A percentile compares a stretch with the other conserved stretches of the same genome.
Conservation (phyloP, 2,329 filamentous ascomycete genomes). For the Thermomyces lanuginosus region DNA sequence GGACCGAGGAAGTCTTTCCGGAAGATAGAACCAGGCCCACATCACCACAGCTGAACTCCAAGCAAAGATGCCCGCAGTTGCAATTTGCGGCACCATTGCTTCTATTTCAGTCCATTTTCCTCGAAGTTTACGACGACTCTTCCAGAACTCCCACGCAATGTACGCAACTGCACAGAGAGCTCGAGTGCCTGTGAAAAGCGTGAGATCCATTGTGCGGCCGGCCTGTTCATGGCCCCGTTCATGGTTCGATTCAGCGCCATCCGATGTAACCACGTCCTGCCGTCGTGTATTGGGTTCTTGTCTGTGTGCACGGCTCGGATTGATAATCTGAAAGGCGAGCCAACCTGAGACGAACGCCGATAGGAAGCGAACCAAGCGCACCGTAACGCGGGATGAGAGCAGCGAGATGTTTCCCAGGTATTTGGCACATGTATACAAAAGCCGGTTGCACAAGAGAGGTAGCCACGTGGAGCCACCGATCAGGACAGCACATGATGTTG, state of each 20-base stretch:
- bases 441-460: constrained; percentile 15
- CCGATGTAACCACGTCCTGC: constrained; percentile 3
- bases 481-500: constrained; percentile 36
- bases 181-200: constrained; percentile 57
- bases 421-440: constrained; percentile 12
- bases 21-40: constrained; percentile 77
- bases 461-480: constrained; percentile 37
- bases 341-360: constrained; percentile 34
- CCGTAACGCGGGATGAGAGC: constrained; percentile 8
- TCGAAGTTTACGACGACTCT: constrained; percentile 14
- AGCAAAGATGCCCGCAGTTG: constrained; percentile 58
- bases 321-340: constrained; percentile 33
- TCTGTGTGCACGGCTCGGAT: constrained; percentile 17
- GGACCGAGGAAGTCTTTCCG: constrained; percentile 50
- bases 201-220: constrained; percentile 65
- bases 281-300: constrained; percentile 4
- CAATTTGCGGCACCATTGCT: constrained; percentile 24
- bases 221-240: constrained; percentile 32
- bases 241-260: constrained; percentile 6
- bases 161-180: constrained; percentile 57
- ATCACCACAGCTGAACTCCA: constrained; percentile 59
- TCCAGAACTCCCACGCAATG: constrained; percentile 44
- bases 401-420: constrained; percentile 9
- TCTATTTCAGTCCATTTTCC: constrained; percentile 24
- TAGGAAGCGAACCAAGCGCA: constrained; percentile 24